Evolutionary conservation across 2,329 filamentous ascomycete species (phyloP).

Genomic region (Fusarium acutatum): DNA sequence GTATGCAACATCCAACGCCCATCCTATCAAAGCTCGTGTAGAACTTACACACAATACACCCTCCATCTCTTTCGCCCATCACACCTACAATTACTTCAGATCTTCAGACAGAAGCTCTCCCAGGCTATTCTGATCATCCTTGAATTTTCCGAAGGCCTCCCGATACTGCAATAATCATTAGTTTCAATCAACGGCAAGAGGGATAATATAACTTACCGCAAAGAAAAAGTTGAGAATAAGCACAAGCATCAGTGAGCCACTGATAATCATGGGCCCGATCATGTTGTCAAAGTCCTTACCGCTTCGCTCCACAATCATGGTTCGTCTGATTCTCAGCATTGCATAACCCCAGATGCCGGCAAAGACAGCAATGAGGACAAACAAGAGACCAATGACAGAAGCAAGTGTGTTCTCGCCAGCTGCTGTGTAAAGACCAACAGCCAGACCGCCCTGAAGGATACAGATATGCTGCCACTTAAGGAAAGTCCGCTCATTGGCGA

Average conservation of each 20-base stretch:
- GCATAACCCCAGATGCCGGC: conserved; percentile 87
- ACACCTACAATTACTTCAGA: conserved; percentile 32
- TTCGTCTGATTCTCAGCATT: conserved; percentile 78
- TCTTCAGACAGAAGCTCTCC: conserved; percentile 41
- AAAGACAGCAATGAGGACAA: conserved; percentile 83
- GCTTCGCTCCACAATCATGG: conserved; percentile 84
- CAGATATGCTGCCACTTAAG: conserved; percentile 98
- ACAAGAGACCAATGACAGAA: conserved; percentile 80
- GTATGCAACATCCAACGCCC: conserved; percentile 32
- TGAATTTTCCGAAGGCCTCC: conserved; percentile 44
- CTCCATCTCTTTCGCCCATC: not conserved
- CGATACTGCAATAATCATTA: conserved; percentile 42
- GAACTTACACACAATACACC: conserved; percentile 16
- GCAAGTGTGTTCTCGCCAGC: conserved; percentile 83
- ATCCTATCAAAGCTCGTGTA: not conserved
- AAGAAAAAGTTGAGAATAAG: conserved; percentile 89
- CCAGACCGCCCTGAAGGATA: conserved; percentile 84
- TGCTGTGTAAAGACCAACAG: conserved; percentile 87
- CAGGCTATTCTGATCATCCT: conserved; percentile 21
- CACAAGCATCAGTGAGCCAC: conserved; percentile 78
- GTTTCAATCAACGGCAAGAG: not conserved
- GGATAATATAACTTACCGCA: conserved; percentile 65
- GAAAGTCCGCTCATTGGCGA: conserved; percentile 97
- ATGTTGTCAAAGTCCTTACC: conserved; percentile 94
- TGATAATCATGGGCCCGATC: conserved; percentile 84